Evolutionary conservation across 2,329 filamentous ascomycete genomes (phyloP), one percentile per base, ranked within the genome.

Genomic region (Zarea fungicola): DNA sequence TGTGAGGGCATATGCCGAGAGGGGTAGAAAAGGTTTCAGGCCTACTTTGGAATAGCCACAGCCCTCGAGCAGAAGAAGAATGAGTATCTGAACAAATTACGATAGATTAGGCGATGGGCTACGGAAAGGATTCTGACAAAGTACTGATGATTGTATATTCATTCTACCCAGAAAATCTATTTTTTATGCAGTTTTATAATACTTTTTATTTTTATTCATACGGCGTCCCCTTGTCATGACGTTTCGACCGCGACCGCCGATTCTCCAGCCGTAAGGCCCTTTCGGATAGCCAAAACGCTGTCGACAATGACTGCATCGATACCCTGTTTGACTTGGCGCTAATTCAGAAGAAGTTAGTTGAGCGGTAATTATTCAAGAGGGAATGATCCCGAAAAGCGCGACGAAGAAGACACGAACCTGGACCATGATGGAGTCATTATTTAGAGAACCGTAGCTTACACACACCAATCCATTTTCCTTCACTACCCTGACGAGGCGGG

Each of bases 301-400:
- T 99, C 93, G 13, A 97, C 93, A 62, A 99, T 99, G 47, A 99
- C 92, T 1, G 93, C 93, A 63, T 99, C 93, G 53, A 99, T 96
- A 41, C 93, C 92, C 68, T 96, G 89, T 48, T 89, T 87, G 9
- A 95, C 89, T 83, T 99, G 93, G 54, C 85, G 73, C 84, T 91
- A 58, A 43, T 40, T 16, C 23, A 14, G 37, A 8, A 43, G 23
- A 23, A 21, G 31, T 43, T 32, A 49, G 26, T 34, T 4, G 25
- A 37, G 40, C n/a, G 4, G 34, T 8, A 8, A n/a, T 14, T 41
- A 6, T 31, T 13, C 10, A 47, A 16, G n/a, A 36, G 36, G 8
- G 14, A 10, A n/a, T 55, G 49, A 42, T 11, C 40, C n/a, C 9
- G 21, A 14, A 36, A 16, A 22, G 31, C 8, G 19, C 14, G 14